phyloP scores from a whole-genome alignment of 202 grass and related monocot species.

The Setaria italica region DNA sequence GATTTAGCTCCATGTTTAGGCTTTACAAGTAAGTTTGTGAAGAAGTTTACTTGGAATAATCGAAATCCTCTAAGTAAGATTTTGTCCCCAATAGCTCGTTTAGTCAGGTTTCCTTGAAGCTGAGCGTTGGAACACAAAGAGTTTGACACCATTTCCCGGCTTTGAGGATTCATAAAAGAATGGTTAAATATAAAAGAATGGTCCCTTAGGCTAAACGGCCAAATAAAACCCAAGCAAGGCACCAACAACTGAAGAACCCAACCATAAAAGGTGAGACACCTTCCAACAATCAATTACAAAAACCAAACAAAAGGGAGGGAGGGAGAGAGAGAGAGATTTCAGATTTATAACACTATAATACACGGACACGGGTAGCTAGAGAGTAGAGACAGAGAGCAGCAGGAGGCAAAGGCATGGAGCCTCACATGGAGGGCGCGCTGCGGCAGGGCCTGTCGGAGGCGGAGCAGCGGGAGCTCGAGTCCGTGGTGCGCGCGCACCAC shows the following conservation, averaged over 20 bases:
- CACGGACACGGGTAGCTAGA: not conserved
- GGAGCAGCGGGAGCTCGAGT: constrained; percentile 56
- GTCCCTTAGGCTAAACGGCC: not conserved
- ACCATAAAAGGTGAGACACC: constrained; percentile 50
- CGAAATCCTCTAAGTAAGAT: not conserved
- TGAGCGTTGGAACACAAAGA: not conserved
- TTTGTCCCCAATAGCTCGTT: not conserved
- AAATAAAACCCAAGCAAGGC: constrained; percentile 15
- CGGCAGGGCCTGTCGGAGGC: constrained; percentile 51
- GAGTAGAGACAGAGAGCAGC: not conserved
- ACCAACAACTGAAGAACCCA: constrained; percentile 26
- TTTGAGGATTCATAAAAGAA: not conserved
- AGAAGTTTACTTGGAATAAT: not conserved
- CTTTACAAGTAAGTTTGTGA: not conserved
- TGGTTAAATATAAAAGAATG: not conserved
- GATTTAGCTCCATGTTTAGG: not conserved
- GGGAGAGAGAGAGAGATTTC: not conserved
- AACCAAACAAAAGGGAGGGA: not conserved
- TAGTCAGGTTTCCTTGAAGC: not conserved
- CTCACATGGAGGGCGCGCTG: constrained; percentile 56
- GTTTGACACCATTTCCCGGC: not conserved
- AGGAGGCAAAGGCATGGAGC: constrained; percentile 49
- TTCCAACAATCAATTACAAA: constrained; percentile 13
- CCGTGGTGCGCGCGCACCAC: constrained; percentile 67
- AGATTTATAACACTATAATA: constrained; percentile 15